Evolutionary conservation across 176 grass and related monocot species (phyloP).

Genomic region (Typha latifolia): DNA sequence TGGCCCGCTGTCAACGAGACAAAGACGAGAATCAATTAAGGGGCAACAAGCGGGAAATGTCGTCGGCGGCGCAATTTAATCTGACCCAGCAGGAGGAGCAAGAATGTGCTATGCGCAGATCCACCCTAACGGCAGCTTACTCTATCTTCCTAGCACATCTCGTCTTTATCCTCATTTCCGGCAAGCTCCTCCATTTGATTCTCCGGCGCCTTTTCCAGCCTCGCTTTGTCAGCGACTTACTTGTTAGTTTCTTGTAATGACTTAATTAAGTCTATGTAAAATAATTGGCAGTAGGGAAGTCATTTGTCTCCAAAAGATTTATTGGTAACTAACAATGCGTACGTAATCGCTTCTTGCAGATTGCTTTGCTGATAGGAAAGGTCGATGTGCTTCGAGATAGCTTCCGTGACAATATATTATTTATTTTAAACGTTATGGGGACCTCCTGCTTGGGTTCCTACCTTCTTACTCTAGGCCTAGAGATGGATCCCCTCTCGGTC

Average conservation of each 20-base stretch:
- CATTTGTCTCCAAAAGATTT: neutral
- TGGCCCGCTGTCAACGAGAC: too few relatives aligned
- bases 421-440: too few relatives aligned
- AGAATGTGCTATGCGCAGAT: neutral
- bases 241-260: neutral
- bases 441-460: slow-evolving; percentile 38
- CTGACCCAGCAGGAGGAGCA: neutral
- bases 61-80: neutral
- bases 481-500: slow-evolving; percentile 61
- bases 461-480: slow-evolving; percentile 66
- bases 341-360: neutral
- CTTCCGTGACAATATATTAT: neutral
- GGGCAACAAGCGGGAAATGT: too few relatives aligned
- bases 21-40: too few relatives aligned
- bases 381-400: neutral
- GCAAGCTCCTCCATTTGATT: slow-evolving; percentile 1
- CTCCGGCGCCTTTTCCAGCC: neutral
- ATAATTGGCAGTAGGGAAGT: neutral
- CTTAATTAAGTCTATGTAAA: neutral
- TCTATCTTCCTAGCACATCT: neutral
- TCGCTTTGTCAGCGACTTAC: neutral
- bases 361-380: neutral
- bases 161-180: neutral
- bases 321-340: neutral
- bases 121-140: neutral